phyloP scores from a whole-genome alignment of 441 rosid genomes.

The Heliophila coronopifolia region DNA sequence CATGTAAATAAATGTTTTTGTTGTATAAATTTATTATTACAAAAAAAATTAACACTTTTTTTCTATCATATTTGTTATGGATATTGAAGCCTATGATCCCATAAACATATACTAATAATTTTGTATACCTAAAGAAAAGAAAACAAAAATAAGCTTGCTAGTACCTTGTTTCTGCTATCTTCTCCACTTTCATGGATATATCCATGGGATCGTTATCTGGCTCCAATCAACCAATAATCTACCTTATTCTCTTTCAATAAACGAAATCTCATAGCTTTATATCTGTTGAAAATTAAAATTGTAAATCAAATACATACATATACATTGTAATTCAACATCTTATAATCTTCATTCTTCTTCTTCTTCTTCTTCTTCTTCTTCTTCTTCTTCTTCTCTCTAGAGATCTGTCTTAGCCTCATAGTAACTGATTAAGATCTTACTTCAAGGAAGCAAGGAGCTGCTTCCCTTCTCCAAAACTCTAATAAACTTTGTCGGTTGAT shows the following conservation, averaged over 20 bases:
- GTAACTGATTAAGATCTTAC: constrained; percentile 14
- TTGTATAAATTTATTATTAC: no score
- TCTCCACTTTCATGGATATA: constrained; percentile 22
- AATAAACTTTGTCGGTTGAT: constrained; percentile 20
- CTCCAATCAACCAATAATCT: constrained; percentile 10
- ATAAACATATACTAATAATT: no score
- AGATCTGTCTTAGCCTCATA: constrained; percentile 1
- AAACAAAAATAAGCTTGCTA: not conserved
- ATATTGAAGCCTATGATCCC: no score
- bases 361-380: no score
- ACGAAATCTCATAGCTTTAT: constrained; percentile 12
- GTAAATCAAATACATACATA: constrained; percentile 19
- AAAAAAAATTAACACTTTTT: no score
- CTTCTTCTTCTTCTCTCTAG: constrained; percentile 14
- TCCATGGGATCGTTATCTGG: constrained; percentile 13
- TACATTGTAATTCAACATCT: constrained; percentile 22
- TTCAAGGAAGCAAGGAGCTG: constrained; percentile 29
- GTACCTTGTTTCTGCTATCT: constrained; percentile 7
- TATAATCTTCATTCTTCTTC: no score
- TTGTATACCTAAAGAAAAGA: not conserved
- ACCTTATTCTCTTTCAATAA: constrained; percentile 10
- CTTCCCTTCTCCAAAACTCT: constrained; percentile 44
- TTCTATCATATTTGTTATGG: no score
- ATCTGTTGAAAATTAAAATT: constrained; percentile 12
- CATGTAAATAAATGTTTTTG: no score